Evolutionary conservation across 1,139 yeast genomes (phyloP).

Genomic region (Zygoascus hellenicus): DNA sequence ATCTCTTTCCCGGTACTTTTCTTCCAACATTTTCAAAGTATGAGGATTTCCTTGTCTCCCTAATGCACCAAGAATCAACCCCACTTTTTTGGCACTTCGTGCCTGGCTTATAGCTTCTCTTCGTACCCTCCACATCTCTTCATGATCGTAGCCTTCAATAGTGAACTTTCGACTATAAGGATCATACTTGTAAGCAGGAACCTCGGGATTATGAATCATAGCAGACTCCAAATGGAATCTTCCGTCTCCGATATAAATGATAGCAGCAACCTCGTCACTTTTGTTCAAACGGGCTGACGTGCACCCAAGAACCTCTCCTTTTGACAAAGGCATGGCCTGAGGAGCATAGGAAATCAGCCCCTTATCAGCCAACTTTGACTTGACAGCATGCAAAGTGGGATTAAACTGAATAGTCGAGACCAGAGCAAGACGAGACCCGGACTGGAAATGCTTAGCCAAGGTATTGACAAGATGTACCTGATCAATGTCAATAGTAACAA

Average conservation of each 20-base stretch:
- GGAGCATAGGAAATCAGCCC: constrained; percentile 60
- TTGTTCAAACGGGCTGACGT: constrained; percentile 73
- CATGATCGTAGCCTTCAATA: constrained; percentile 78
- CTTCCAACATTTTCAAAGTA: constrained; percentile 64
- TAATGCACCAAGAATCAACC: constrained; percentile 86
- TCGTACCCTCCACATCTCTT: constrained; percentile 70
- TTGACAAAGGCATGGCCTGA: constrained; percentile 86
- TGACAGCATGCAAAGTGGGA: constrained; percentile 81
- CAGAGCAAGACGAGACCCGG: constrained; percentile 60
- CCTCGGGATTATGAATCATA: constrained; percentile 92
- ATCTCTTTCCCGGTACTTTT: constrained; percentile 47
- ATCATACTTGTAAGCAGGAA: constrained; percentile 90
- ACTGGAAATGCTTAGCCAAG: constrained; percentile 60
- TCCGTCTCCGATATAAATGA: constrained; percentile 94
- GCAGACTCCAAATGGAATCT: constrained; percentile 92
- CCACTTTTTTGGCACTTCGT: constrained; percentile 57
- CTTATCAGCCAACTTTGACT: constrained; percentile 41
- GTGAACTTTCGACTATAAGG: constrained; percentile 93
- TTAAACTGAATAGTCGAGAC: constrained; percentile 97
- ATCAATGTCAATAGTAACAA: constrained; percentile 89
- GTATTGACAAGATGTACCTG: constrained; percentile 77
- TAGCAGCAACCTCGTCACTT: constrained; percentile 58
- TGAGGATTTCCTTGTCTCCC: constrained; percentile 92
- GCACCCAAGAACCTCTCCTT: constrained; percentile 95
- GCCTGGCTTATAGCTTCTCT: constrained; percentile 66